Percentiles rank a stretch among this genome's conserved stretches.
These are phyloP conservation scores for Haplosporangium gracile DNA, from an alignment of 192 early-diverging fungal species.

Conservation along the genomic window DNA sequence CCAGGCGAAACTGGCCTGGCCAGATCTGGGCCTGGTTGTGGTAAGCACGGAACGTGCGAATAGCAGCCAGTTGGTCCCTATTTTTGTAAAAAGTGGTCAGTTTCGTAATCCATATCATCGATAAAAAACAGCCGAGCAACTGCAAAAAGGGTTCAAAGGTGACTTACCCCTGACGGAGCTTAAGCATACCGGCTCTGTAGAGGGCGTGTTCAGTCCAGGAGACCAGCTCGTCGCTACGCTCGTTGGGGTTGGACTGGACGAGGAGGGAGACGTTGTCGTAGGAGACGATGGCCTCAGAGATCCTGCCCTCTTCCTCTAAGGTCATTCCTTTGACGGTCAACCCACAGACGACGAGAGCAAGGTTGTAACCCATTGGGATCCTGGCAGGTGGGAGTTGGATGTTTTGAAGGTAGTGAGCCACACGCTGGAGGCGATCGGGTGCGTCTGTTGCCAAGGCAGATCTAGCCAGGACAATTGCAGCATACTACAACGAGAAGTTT, in stretches of 20 bases:
- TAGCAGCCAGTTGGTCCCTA: conserved; percentile 35
- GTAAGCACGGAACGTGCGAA: conserved; percentile 26
- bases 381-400: conserved; percentile 57
- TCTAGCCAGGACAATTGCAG: conserved; percentile 47
- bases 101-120: too few relatives aligned
- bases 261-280: conserved; percentile 67
- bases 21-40: conserved; percentile 23
- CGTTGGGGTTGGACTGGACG: conserved; percentile 59
- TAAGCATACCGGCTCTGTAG: conserved; percentile 75
- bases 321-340: conserved; percentile 73
- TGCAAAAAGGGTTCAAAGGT: not conserved
- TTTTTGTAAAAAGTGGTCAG: not conserved
- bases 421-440: conserved; percentile 44
- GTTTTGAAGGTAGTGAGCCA: conserved; percentile 54
- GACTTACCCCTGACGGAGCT: conserved; percentile 57
- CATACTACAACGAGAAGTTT: conserved; percentile 21
- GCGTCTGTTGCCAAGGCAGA: conserved; percentile 49
- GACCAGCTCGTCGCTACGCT: conserved; percentile 65
- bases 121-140: not conserved
- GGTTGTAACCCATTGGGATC: conserved; percentile 67
- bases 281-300: conserved; percentile 60
- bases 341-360: conserved; percentile 71
- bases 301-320: conserved; percentile 60
- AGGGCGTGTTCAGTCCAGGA: conserved; percentile 81
- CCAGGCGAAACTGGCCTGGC: conserved; percentile 25